Evolutionary conservation across 345 rosid genomes (phyloP), one percentile per base, ranked within the genome.

Genomic region (Conringia planisiliqua): DNA sequence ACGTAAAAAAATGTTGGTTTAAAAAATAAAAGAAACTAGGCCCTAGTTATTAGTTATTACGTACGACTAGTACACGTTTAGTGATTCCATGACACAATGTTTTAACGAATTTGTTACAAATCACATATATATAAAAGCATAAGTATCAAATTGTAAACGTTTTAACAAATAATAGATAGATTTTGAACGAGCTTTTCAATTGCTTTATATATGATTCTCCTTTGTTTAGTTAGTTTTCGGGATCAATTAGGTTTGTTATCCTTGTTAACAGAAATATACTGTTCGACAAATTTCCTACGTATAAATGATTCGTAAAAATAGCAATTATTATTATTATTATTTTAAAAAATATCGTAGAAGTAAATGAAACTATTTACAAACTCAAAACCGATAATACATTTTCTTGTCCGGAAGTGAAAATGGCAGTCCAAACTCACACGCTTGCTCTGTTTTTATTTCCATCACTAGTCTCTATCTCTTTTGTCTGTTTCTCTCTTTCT

Each of bases 351-450:
- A n/a, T n/a, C n/a, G 17, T 42, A 14, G 12, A 39, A 43, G 17
- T 5, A 29, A 44, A 33, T n/a, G 6, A 70, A 58, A 33, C 18
- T 54, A 29, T 63, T 13, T 40, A 62, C 16, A 27, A 48, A 24
- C 46, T 16, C 17, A 22, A 29, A 52, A 62, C 33, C 52, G 30
- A 65, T 57, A 46, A 66, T 13, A 27, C 35, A 61, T 4, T 9
- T 9, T 70, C 6, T 63, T 64, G 80, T 76, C 71, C 52, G 33
- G 27, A 63, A 63, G 80, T 70, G 80, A 26, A 63, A 24, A 62
- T 8, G 51, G 6, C 42, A 78, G 72, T 64, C 72, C 80, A 71
- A 77, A 72, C 77, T 66, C 77, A 79, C 89, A 85, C 89, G 86
- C 84, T 84, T 81, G 87, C 84, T 65, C 76, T 70, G 70, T 51